Percentiles rank a stretch among this genome's conserved stretches.
phyloP scores from a whole-genome alignment of 768 basidiomycete species.

The Calocybe cyanea region DNA sequence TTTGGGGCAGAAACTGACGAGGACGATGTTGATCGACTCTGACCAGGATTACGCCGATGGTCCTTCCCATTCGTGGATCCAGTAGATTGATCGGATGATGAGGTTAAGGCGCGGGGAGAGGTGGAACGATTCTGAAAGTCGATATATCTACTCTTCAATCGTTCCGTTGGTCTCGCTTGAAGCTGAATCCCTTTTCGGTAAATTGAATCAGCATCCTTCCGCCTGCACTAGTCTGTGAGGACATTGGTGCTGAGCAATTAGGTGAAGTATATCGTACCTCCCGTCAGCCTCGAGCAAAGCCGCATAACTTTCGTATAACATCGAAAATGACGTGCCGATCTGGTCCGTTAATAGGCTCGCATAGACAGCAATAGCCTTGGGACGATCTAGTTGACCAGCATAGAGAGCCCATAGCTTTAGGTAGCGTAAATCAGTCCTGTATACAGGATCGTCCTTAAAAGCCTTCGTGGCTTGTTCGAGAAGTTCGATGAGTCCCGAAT shows the following conservation, averaged over 20 bases:
- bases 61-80: constrained; percentile 1
- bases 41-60: constrained; percentile 17
- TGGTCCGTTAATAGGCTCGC: constrained; percentile 67
- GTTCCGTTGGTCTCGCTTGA: constrained; percentile 76
- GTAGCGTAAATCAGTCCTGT: constrained; percentile 86
- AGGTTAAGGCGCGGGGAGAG: constrained; percentile 13
- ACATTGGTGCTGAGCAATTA: background rate
- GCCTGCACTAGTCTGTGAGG: constrained; percentile 37
- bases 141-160: constrained; percentile 76
- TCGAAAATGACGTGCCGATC: constrained; percentile 72
- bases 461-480: constrained; percentile 80
- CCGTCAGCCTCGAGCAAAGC: constrained; percentile 68
- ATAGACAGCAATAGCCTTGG: constrained; percentile 67
- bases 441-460: constrained; percentile 80
- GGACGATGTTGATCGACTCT: constrained; percentile 27
- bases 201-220: constrained; percentile 72
- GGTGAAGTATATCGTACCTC: constrained; percentile 41
- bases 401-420: constrained; percentile 90
- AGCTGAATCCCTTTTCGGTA: constrained; percentile 82
- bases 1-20: constrained; percentile 28
- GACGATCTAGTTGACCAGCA: constrained; percentile 72
- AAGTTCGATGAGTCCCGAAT: constrained; percentile 74
- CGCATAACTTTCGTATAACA: constrained; percentile 92
- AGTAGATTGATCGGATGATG: constrained; percentile 24
- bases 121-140: constrained; percentile 68